Percentiles rank a stretch among this genome's conserved stretches.
phyloP scores from a whole-genome alignment of 2,329 filamentous ascomycete species.

The Rhynchosporium graminicola region DNA sequence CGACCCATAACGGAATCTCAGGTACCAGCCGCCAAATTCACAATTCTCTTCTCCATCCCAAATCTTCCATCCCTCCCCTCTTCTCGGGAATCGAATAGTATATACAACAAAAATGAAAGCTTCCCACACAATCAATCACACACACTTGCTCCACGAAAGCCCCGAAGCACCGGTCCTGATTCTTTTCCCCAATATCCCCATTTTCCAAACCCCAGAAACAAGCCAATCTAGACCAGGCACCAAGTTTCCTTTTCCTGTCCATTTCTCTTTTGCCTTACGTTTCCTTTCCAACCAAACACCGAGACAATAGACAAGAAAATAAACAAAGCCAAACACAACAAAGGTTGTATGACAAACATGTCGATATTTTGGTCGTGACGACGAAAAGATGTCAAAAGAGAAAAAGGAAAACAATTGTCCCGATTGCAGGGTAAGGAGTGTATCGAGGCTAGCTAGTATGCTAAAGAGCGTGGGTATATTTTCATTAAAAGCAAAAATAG shows the following conservation, averaged over 20 bases:
- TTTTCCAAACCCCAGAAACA: constrained; percentile 1
- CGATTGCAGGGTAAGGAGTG: constrained; percentile 16
- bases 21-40: constrained; percentile 39
- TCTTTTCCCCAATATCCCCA: background rate
- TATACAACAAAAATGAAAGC: constrained; percentile 16
- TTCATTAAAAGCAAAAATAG: constrained; percentile 16
- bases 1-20: constrained; percentile 23
- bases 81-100: background rate
- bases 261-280: background rate
- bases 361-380: background rate
- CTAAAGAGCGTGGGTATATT: constrained; percentile 37
- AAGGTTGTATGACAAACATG: background rate
- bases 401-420: constrained; percentile 16
- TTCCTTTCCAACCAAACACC: background rate
- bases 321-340: no score
- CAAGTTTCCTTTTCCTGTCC: background rate
- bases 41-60: background rate
- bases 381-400: constrained; percentile 20
- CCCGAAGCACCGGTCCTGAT: constrained; percentile 13
- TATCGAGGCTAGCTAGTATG: constrained; percentile 21
- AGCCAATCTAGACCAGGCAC: constrained; percentile 12
- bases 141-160: background rate
- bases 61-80: constrained; percentile 4
- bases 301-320: constrained; percentile 17
- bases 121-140: no score